Conservation (phyloP, 208 protist genomes). For the Acanthamoeba divionensis region DNA sequence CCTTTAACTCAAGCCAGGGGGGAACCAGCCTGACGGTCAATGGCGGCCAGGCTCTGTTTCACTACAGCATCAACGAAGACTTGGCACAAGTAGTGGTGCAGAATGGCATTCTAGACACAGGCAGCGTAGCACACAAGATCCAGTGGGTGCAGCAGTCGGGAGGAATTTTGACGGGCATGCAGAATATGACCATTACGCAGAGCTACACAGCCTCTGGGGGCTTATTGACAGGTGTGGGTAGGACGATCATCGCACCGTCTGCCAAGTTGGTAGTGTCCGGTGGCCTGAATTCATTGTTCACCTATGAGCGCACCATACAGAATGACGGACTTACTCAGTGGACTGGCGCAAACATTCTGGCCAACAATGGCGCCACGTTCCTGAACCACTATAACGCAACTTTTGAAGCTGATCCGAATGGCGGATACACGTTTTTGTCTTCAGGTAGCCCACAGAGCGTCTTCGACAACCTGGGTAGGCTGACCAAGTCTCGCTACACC, state of each 20-base stretch:
- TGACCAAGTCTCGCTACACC: conserved; percentile 1
- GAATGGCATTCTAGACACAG: not conserved
- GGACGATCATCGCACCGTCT: not conserved
- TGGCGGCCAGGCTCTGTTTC: not conserved
- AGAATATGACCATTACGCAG: not conserved
- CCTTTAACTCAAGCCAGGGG: not conserved
- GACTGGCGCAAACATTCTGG: not conserved
- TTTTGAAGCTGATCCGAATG: not conserved
- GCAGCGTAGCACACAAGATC: not conserved
- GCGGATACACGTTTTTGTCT: not conserved
- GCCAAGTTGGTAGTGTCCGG: not conserved
- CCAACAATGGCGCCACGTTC: not conserved
- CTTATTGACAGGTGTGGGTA: not conserved
- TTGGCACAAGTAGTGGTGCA: not conserved
- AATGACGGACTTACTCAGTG: conserved; percentile 36
- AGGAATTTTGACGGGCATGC: not conserved
- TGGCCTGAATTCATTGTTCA: not conserved
- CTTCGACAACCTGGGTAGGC: conserved; percentile 11
- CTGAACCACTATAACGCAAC: conserved; percentile 37
- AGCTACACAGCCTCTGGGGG: not conserved
- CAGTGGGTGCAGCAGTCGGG: not conserved
- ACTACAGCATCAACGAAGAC: conserved; percentile 24
- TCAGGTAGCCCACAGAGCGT: not conserved
- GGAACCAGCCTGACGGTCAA: not conserved
- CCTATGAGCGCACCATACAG: not conserved